Percentiles rank a stretch among this genome's conserved stretches.
phyloP scores from a whole-genome alignment of 2,329 filamentous ascomycete species.

The Orbilia brochopaga region DNA sequence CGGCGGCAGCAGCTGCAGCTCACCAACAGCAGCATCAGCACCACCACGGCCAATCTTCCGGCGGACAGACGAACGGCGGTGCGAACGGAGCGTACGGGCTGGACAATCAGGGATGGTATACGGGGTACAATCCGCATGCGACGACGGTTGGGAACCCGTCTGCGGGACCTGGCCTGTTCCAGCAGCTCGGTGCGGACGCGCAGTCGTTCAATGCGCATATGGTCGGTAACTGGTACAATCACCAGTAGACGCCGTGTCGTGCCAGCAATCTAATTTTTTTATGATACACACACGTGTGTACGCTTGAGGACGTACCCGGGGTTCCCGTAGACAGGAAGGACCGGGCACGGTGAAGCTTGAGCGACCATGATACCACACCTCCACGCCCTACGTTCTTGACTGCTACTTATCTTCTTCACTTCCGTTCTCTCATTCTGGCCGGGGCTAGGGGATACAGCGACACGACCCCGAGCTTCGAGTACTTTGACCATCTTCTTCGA shows the following conservation, averaged over 20 bases:
- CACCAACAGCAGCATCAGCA: conserved; percentile 18
- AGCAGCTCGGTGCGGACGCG: conserved; percentile 41
- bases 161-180: conserved; percentile 35
- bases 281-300: conserved; percentile 11
- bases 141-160: conserved; percentile 37
- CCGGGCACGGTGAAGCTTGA: background rate
- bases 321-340: no score
- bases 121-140: conserved; percentile 34
- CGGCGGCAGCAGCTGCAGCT: background rate
- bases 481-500: background rate
- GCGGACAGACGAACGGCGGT: conserved; percentile 38
- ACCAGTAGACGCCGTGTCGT: conserved; percentile 37
- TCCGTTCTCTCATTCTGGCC: conserved; percentile 2
- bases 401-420: background rate
- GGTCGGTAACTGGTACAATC: conserved; percentile 50
- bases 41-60: conserved; percentile 8
- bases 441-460: conserved; percentile 25
- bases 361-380: conserved; percentile 25
- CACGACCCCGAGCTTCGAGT: conserved; percentile 9
- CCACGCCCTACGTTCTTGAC: conserved; percentile 18
- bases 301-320: no score
- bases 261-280: conserved; percentile 17
- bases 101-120: conserved; percentile 39
- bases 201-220: conserved; percentile 49
- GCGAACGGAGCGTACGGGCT: conserved; percentile 43